These are phyloP conservation scores for Cytospora piceae DNA, from an alignment of 2,329 filamentous ascomycete genomes.

Conservation along the genomic window DNA sequence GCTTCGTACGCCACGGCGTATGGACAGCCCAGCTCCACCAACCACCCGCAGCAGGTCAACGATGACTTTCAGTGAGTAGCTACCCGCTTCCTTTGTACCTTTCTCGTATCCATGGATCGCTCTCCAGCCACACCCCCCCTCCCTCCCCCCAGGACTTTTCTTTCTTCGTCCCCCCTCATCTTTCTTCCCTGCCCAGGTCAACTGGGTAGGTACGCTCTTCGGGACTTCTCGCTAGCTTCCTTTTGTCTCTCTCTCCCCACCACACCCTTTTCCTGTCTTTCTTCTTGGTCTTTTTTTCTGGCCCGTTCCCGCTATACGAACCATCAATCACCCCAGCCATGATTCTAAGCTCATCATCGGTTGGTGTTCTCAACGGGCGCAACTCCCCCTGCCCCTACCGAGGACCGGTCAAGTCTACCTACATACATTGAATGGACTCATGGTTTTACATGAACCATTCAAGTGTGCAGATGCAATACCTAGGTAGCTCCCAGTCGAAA, in stretches of 20 bases:
- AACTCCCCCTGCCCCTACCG: conserved; percentile 1
- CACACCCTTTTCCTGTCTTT: not conserved
- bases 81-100: conserved; percentile 40
- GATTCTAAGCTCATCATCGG: not conserved
- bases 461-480: too few relatives aligned
- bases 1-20: conserved; percentile 18
- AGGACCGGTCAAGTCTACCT: not conserved
- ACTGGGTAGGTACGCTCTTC: not conserved
- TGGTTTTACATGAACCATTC: not conserved
- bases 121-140: conserved; percentile 5
- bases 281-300: too few relatives aligned
- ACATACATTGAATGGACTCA: not conserved
- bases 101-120: conserved; percentile 35
- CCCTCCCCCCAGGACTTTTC: not conserved
- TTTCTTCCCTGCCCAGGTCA: not conserved
- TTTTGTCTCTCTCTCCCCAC: not conserved
- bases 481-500: too few relatives aligned
- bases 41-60: conserved; percentile 43
- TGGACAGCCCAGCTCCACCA: conserved; percentile 55
- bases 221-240: not conserved
- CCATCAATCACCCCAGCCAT: not conserved
- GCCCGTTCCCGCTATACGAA: not conserved
- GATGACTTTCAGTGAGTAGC: conserved; percentile 64
- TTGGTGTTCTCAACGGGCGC: not conserved
- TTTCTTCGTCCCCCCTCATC: not conserved